A percentile compares a stretch with the other conserved stretches of the same genome.
Conservation (phyloP, 1,284 basidiomycete species). For the Butyriboletus appendiculatus region DNA sequence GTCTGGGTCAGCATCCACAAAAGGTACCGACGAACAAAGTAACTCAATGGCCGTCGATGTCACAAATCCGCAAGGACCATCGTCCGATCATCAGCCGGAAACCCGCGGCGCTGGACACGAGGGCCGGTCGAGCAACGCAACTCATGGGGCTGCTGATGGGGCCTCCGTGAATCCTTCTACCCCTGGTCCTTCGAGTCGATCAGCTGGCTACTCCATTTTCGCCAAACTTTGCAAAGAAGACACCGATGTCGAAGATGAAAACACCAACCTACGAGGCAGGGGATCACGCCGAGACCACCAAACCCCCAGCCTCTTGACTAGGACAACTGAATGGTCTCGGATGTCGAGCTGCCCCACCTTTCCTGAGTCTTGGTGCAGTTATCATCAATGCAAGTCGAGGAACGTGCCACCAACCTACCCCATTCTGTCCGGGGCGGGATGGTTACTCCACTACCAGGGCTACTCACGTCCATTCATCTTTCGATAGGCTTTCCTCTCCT, state of each 20-base stretch:
- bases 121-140: slow-evolving; percentile 8
- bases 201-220: slow-evolving; percentile 22
- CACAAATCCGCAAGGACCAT: slow-evolving; percentile 11
- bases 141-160: slow-evolving; percentile 6
- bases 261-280: neutral
- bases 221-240: slow-evolving; percentile 30
- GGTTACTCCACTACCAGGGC: neutral
- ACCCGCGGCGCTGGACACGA: slow-evolving; percentile 21
- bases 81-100: slow-evolving; percentile 18
- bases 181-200: slow-evolving; percentile 23
- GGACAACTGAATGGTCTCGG: too few relatives aligned
- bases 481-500: neutral
- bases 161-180: slow-evolving; percentile 14
- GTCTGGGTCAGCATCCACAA: slow-evolving; percentile 13
- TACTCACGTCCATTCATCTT: neutral
- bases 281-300: neutral
- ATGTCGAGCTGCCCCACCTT: neutral
- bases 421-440: neutral
- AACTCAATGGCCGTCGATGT: slow-evolving; percentile 11
- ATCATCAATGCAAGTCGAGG: neutral
- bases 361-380: neutral
- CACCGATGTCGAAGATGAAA: slow-evolving; percentile 30
- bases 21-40: slow-evolving; percentile 16
- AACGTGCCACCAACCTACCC: neutral
- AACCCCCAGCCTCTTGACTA: neutral